Evolutionary conservation across 768 basidiomycete species (phyloP).

Genomic region (Pleurotus salmoneostramineus): DNA sequence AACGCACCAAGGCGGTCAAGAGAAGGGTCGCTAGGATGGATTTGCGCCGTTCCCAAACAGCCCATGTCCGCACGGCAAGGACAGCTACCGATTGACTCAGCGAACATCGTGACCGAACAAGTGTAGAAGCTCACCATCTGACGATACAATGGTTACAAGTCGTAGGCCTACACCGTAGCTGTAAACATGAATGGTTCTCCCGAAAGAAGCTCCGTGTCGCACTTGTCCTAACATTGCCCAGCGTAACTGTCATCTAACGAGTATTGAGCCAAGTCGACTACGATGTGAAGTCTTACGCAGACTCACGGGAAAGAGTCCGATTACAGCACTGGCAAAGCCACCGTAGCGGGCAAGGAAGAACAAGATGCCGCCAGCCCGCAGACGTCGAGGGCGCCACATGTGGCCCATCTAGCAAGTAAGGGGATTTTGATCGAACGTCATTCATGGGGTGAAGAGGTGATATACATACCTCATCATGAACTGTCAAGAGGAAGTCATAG

Average conservation of each 20-base stretch:
- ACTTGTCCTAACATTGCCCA: constrained; percentile 5
- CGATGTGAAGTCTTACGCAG: too few species aligned
- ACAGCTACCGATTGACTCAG: neutral
- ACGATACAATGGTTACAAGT: constrained; percentile 1
- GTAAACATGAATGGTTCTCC: too few species aligned
- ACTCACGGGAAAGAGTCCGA: neutral
- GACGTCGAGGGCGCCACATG: constrained; percentile 1
- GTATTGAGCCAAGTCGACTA: neutral
- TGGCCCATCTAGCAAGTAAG: neutral
- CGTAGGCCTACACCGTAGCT: neutral
- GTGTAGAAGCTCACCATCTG: neutral
- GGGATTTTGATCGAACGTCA: too few species aligned
- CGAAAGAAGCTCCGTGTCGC: too few species aligned
- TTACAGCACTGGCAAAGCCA: constrained; percentile 1
- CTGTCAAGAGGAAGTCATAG: constrained; percentile 3
- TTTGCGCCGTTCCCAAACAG: constrained; percentile 4
- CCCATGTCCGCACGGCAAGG: constrained; percentile 3
- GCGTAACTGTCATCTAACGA: neutral
- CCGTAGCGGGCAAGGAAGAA: constrained; percentile 6
- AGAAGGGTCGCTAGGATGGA: neutral
- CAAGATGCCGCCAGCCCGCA: neutral
- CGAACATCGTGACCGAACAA: neutral
- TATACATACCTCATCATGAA: constrained; percentile 6
- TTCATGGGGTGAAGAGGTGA: too few species aligned
- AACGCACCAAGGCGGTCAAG: neutral